Percentiles rank a stretch among this genome's conserved stretches.
These are phyloP conservation scores for Rosellinia necatrix DNA, from an alignment of 2,329 filamentous ascomycete genomes.

Conservation along the genomic window DNA sequence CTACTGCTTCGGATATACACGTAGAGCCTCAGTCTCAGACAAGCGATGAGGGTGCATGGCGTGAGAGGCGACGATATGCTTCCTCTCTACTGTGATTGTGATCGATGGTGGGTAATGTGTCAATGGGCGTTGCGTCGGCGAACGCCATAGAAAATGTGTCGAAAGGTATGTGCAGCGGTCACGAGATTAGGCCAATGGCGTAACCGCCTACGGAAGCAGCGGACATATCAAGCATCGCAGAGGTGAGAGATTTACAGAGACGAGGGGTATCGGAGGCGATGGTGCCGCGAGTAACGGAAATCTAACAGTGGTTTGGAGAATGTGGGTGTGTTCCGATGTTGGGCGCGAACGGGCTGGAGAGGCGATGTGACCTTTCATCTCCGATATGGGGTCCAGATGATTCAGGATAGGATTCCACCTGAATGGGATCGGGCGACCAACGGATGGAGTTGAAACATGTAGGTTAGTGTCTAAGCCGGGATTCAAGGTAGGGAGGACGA, in stretches of 20 bases:
- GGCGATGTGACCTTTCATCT: conserved; percentile 1
- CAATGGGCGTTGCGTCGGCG: not conserved
- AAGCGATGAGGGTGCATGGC: not conserved
- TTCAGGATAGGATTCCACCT: conserved; percentile 1
- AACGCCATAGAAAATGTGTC: too few relatives aligned
- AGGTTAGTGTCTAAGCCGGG: not conserved
- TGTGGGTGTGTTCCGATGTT: not conserved
- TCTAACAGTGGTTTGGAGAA: not conserved
- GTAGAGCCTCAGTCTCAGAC: not conserved
- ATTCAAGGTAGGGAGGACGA: conserved; percentile 5
- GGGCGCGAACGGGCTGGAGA: not conserved
- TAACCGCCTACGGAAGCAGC: too few relatives aligned
- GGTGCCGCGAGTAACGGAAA: not conserved
- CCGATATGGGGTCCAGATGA: not conserved
- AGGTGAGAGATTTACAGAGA: not conserved
- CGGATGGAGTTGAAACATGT: conserved; percentile 3
- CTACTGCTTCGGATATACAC: conserved; percentile 2
- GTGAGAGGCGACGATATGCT: not conserved
- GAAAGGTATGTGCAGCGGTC: not conserved
- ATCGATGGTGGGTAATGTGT: not conserved
- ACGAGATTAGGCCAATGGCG: too few relatives aligned
- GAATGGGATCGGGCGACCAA: not conserved
- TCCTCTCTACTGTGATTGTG: not conserved
- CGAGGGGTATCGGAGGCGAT: not conserved
- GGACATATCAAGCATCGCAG: too few relatives aligned